Base-by-base conservation (phyloP, 73 alveolate species). In the Symbiodinium natans region DNA sequence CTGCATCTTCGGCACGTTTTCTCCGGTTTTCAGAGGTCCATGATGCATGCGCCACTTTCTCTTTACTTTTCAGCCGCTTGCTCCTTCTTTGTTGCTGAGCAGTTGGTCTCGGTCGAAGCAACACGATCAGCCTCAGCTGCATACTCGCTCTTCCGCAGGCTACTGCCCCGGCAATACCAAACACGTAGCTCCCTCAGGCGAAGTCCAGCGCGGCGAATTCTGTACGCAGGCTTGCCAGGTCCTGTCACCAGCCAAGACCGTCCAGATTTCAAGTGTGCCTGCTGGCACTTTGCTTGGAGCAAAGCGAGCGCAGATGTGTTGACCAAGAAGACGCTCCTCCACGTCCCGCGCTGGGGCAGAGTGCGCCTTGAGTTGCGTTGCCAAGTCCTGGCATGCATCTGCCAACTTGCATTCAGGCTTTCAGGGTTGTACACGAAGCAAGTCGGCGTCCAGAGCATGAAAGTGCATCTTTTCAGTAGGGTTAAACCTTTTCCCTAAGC, bases 1-100 rank as follows among this genome's bases (percentile, higher is more conserved):
- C 93, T 84, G 74, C 29, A 17, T 77, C 0, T 8, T 6, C 6
- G 17, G 1, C 31, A 23, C 38, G 3, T 29, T 29, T 56, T 21
- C 75, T 29, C 75, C 1, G 31, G 31, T 29, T 2, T 56, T 1
- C n/a, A n/a, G n/a, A n/a, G n/a, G n/a, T n/a, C n/a, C n/a, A n/a
- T n/a, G n/a, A n/a, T n/a, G n/a, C n/a, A n/a, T n/a, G n/a, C n/a
- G n/a, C n/a, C n/a, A n/a, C n/a, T n/a, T 46, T 46, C 59, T 9
- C 59, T 46, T 46, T 6, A 13, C 59, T 9, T 13, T 46, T 46
- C 13, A 46, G 13, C 13, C 59, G 59, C 6, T 46, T 13, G 13
- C 46, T 84, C 93, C 93, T 86, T 86, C 83, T 86, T 86, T 40
- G 68, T 48, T 54, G 63, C 93, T n/a, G 38, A 48, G 31, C 73